Evolutionary conservation across 1,284 basidiomycete species (phyloP).

Genomic region (Cutaneotrichosporon cavernicola): DNA sequence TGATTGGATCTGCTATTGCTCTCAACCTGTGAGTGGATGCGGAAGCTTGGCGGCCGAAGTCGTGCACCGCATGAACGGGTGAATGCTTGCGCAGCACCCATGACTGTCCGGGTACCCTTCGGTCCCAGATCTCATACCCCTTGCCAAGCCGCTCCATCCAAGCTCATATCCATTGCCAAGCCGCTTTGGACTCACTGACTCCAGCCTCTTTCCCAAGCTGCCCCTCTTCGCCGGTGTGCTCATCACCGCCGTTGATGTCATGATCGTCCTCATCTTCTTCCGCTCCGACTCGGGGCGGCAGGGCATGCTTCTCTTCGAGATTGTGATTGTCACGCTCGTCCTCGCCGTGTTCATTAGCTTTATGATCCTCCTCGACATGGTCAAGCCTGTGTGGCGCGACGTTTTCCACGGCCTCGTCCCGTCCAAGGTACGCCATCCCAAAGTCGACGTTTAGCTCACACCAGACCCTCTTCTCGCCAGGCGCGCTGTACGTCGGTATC

Average conservation of each 20-base stretch:
- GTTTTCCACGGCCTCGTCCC: slow-evolving; percentile 87
- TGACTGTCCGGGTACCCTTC: neutral
- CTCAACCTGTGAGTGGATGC: slow-evolving; percentile 60
- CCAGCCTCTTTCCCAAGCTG: slow-evolving; percentile 69
- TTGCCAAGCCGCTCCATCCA: neutral
- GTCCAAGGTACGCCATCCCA: slow-evolving; percentile 54
- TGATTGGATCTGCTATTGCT: slow-evolving; percentile 76
- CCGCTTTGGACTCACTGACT: neutral
- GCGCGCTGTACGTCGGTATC: slow-evolving; percentile 72
- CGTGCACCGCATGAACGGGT: neutral
- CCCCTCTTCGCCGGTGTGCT: slow-evolving; percentile 79
- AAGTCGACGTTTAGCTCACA: neutral
- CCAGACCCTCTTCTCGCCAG: slow-evolving; percentile 48
- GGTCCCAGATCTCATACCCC: neutral
- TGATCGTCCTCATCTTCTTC: slow-evolving; percentile 59
- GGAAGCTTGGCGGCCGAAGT: neutral
- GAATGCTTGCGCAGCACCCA: neutral
- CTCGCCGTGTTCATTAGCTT: slow-evolving; percentile 78
- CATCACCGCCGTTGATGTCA: slow-evolving; percentile 78
- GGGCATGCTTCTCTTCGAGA: slow-evolving; percentile 66
- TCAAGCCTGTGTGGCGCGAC: slow-evolving; percentile 70
- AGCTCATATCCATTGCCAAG: neutral
- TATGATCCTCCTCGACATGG: slow-evolving; percentile 71
- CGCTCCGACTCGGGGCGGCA: slow-evolving; percentile 43
- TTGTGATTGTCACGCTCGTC: slow-evolving; percentile 65